Evolutionary conservation across 345 rosid species (phyloP), one percentile per base, ranked within the genome.

Genomic region (Aurinia saxatilis): DNA sequence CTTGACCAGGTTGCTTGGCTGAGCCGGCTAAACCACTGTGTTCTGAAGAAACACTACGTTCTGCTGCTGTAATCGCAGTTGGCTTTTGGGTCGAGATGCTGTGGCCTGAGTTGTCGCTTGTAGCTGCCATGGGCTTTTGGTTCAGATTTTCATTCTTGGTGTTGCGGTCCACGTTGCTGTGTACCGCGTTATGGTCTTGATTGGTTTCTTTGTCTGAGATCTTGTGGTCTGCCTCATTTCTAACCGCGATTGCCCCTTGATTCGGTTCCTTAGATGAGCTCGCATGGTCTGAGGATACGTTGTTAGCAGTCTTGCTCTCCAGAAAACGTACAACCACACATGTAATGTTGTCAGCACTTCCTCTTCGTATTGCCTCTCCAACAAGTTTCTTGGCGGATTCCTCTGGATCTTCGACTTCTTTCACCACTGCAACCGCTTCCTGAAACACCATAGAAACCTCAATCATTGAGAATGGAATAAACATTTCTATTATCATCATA

Each of bases 341-440:
- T 18, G 99, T 90, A 33, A 95, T 95, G 41, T 95, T 95, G 58
- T 95, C 99, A 5, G 97, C 97, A 47, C 99, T 95, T 54, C 96
- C 97, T 73, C 96, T 81, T 71, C 72, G 77, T 70, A 74, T 82
- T 23, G 99, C 99, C 73, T 90, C 96, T 17, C 76, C 81, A 81
- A 90, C 72, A 70, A 90, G 78, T 72, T 79, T 82, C 77, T 80
- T 90, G 17, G 99, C 81, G 0, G 92, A 89, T 52, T 82, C 84
- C 80, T 90, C 96, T 6, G 97, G 81, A 48, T 95, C 97, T 63
- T 78, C 75, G 18, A 95, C 77, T 9, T 88, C 87, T 75, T 81
- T 86, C 10, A 73, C 85, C 82, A 95, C 83, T 25, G 79, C 80
- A 21, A 90, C 97, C 27, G 97, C 99, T 73, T 90, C 99, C 97